These are phyloP conservation scores for Chlamydomonas eustigma DNA, from an alignment of 139 green algal species.

Conservation along the genomic window DNA sequence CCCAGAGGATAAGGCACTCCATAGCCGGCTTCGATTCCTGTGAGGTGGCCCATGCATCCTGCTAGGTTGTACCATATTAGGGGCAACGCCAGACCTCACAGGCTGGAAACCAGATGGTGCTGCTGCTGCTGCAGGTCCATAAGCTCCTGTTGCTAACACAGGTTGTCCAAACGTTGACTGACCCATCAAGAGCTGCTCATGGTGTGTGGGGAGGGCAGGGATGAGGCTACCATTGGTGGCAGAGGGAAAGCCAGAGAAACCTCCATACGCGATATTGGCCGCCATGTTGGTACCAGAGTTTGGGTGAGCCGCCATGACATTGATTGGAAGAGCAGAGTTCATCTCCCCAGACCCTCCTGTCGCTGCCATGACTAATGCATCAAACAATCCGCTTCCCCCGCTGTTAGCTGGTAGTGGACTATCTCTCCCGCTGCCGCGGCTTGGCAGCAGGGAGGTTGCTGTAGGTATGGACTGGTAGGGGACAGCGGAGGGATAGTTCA, in stretches of 20 bases:
- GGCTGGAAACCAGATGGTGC: not conserved
- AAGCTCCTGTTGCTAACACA: too few relatives aligned
- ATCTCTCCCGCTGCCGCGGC: not conserved
- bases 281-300: not conserved
- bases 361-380: conserved; percentile 76
- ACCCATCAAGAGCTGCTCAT: not conserved
- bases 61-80: not conserved
- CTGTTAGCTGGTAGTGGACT: conserved; percentile 6
- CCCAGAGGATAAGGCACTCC: conserved; percentile 42
- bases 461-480: too few relatives aligned
- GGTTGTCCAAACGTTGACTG: not conserved
- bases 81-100: not conserved
- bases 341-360: conserved; percentile 45
- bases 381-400: conserved; percentile 64
- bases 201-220: too few relatives aligned
- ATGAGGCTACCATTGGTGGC: not conserved
- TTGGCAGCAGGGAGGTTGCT: too few relatives aligned
- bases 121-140: too few relatives aligned
- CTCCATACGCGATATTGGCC: not conserved
- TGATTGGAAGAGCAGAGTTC: too few relatives aligned
- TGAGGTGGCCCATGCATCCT: not conserved
- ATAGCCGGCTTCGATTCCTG: conserved; percentile 43
- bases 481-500: too few relatives aligned
- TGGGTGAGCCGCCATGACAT: not conserved
- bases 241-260: not conserved